A percentile compares a stretch with the other conserved stretches of the same genome.
Evolutionary conservation across 208 protist genomes (phyloP).

Genomic region (Lotmaria passim): DNA sequence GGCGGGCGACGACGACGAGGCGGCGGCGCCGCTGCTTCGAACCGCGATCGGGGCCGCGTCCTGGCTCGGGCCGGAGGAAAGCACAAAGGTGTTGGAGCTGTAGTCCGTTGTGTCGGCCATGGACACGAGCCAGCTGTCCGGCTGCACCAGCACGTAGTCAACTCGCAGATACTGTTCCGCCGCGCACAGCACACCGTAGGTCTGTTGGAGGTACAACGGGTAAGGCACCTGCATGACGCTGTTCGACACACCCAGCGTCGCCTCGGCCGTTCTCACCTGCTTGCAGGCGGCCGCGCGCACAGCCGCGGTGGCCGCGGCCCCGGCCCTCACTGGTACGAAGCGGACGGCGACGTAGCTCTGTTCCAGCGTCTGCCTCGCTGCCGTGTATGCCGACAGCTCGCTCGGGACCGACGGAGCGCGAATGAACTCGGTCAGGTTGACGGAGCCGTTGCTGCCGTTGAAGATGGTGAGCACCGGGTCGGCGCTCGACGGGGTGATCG

Average conservation of each 20-base stretch:
- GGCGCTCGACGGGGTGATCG: background rate
- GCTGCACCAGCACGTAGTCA: conserved; percentile 58
- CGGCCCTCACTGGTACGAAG: conserved; percentile 27
- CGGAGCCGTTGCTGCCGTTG: conserved; percentile 51
- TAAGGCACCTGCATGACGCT: conserved; percentile 43
- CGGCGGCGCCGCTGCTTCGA: conserved; percentile 17
- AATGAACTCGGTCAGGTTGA: conserved; percentile 43
- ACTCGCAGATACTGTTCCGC: conserved; percentile 54
- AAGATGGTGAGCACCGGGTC: conserved; percentile 41
- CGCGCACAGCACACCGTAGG: conserved; percentile 57
- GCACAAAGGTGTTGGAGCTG: conserved; percentile 34
- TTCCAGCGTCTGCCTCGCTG: conserved; percentile 19
- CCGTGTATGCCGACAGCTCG: conserved; percentile 30
- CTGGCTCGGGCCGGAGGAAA: conserved; percentile 31
- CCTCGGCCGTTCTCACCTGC: conserved; percentile 25
- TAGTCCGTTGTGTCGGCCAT: conserved; percentile 38
- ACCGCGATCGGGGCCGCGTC: conserved; percentile 40
- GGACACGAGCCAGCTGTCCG: conserved; percentile 39
- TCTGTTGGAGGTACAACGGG: conserved; percentile 39
- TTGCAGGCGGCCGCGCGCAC: conserved; percentile 28
- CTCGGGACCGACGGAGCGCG: conserved; percentile 2
- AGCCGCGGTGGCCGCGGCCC: conserved; percentile 30
- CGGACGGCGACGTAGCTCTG: conserved; percentile 32
- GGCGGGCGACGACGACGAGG: conserved; percentile 7
- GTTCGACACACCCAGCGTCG: conserved; percentile 28